Base-by-base conservation (phyloP, 83 land plant species). In the Picea abies region DNA sequence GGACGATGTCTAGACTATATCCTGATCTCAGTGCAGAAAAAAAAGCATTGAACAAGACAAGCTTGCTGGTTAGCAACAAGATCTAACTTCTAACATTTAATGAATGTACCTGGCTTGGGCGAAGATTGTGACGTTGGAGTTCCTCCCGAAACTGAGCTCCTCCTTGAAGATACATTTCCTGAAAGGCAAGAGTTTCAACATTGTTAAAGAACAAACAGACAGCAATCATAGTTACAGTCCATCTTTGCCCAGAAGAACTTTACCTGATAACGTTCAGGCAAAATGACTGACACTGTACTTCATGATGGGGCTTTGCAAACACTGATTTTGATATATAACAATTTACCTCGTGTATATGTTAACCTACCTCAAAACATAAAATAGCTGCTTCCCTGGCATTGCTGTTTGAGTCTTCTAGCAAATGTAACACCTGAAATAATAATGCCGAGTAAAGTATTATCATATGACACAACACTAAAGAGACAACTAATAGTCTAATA, bases 141-240 rank as follows among this genome's bases (percentile, higher is more conserved):
- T 96, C 99, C 75, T 93, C 99, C 49, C 87, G 87, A 68, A 98
- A 92, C 68, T 98, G 99, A 65, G 94, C 65, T 69, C 99, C 99
- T 83, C 88, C 91, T 82, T 96, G 98, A 22, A 86, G 86, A 88
- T 96, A 95, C 97, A 96, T 96, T 86, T 96, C 99, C 99, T 80
- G 67, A 65, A 80, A 37, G 17, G 20, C 35, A 17, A 9, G 4
- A 14, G 71, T 80, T 22, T 19, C 44, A 80, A 37, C 37, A 35
- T 17, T 25, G 22, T 26, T 3, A 23, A 8, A 10, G 70, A 69
- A 49, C 15, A 65, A 49, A 47, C 9, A 49, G 39, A 8, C 22
- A 70, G 20, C 3, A 16, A 17, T 26, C 70, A 12, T 7, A 6
- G 41, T 4, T 63, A 64, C 12, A 64, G 52, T 19, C 47, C 71